Evolutionary conservation across 805 yeast genomes (phyloP), one percentile per base, ranked within the genome.

Genomic region (Metschnikowia drakensbergensis): DNA sequence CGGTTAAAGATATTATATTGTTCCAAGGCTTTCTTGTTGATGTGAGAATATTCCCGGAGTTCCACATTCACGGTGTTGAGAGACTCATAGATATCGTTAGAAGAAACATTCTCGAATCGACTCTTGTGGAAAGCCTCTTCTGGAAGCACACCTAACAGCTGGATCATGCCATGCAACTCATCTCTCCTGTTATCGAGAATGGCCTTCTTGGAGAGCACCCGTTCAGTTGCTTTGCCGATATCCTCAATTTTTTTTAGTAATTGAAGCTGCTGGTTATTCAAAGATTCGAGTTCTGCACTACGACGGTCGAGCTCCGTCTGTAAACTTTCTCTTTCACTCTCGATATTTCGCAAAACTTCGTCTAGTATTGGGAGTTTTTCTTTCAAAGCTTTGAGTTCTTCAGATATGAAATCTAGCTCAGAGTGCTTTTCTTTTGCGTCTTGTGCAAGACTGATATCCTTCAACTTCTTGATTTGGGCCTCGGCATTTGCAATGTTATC

Each of bases 1-100:
- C 77, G 81, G 17, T 86, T 79, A 62, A 89, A 90, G 36, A 80
- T 82, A 43, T 75, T 68, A 60, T 77, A 88, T 61, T 91, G 96
- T 58, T 91, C 97, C 55, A 86, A 71, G 0, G 98, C 97, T 60
- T 89, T 88, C 62, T 86, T 86, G 68, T 92, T 92, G 43, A 94
- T 86, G 63, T 89, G 95, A 25, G 80, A 78, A 62, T 80, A 84
- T 55, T 79, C 75, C 38, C 80, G 77, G 35, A 92, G 68, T 28
- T 77, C 79, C 32, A 77, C 79, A 37, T 83, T 80, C 5, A 81
- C 77, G 27, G 66, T 66, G 45, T 79, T 82, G 51, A 89, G 71
- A 46, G 75, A 69, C 11, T 64, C 58, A 42, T 87, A 64, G 30
- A 91, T 64, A 5, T 75, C 72, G 34, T 79, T 81, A 8, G 88